A percentile compares a stretch with the other conserved stretches of the same genome.
These are phyloP conservation scores for Blastocystis sp. DNA, from an alignment of 352 stramenopile species.

Conservation along the genomic window DNA sequence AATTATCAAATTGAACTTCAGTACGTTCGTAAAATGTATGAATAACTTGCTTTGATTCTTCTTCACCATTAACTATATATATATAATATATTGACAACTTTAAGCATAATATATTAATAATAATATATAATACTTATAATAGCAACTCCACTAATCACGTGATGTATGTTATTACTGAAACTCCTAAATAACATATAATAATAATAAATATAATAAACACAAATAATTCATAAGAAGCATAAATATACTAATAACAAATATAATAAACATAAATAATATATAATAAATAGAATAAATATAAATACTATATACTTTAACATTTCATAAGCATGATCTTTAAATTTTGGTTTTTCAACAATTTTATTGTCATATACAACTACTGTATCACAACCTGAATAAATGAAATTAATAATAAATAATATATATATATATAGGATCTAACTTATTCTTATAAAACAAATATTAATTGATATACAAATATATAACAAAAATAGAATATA, in stretches of 20 bases:
- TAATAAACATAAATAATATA: slow-evolving; percentile 53
- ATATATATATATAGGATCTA: neutral
- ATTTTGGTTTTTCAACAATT: slow-evolving; percentile 65
- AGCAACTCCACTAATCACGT: too few relatives aligned
- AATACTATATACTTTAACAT: slow-evolving; percentile 53
- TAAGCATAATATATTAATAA: too few relatives aligned
- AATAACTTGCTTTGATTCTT: too few relatives aligned
- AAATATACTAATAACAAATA: slow-evolving; percentile 51
- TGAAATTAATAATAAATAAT: neutral
- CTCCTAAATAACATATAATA: too few relatives aligned
- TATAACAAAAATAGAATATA: neutral
- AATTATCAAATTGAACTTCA: too few relatives aligned
- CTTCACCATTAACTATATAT: too few relatives aligned
- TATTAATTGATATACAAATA: too few relatives aligned
- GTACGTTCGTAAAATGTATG: too few relatives aligned
- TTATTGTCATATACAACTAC: slow-evolving; percentile 59
- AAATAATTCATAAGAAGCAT: slow-evolving; percentile 50
- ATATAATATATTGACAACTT: too few relatives aligned
- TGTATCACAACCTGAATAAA: slow-evolving; percentile 54
- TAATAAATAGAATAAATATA: slow-evolving; percentile 45
- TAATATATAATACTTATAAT: too few relatives aligned
- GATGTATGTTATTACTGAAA: too few relatives aligned
- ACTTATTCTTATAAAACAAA: too few relatives aligned
- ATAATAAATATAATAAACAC: slow-evolving; percentile 40
- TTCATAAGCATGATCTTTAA: slow-evolving; percentile 55